A percentile compares a stretch with the other conserved stretches of the same genome.
Conservation (phyloP, 352 stramenopile genomes). For the Globisporangium middletonii region DNA sequence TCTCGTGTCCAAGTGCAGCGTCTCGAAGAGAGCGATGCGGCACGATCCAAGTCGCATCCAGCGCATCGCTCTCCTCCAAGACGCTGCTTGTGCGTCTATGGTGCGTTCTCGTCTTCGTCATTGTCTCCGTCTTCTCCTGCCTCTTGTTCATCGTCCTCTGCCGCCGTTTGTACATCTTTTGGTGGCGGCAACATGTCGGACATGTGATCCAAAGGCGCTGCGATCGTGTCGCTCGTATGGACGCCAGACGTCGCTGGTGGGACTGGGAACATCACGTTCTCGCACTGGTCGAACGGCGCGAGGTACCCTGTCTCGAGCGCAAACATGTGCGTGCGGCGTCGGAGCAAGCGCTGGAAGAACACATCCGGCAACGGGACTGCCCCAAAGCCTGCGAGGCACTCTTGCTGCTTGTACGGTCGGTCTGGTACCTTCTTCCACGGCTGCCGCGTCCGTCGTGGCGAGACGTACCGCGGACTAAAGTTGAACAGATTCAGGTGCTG, state of each 20-base stretch:
- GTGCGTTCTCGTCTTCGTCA: not conserved
- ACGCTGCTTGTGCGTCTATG: no score
- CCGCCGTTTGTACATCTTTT: not conserved
- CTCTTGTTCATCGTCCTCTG: not conserved
- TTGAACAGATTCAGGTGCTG: slow-evolving; percentile 10
- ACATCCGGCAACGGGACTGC: slow-evolving; percentile 22
- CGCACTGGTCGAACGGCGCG: slow-evolving; percentile 13
- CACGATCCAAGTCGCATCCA: no score
- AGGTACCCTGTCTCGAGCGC: slow-evolving; percentile 13
- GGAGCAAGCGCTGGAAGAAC: slow-evolving; percentile 25
- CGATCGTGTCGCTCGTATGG: no score
- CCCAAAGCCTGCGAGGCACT: slow-evolving; percentile 37
- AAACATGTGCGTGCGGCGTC: slow-evolving; percentile 34
- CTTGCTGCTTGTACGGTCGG: slow-evolving; percentile 11
- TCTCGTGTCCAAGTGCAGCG: no score
- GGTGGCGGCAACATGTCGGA: not conserved
- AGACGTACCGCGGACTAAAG: slow-evolving; percentile 7
- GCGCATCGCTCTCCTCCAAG: no score
- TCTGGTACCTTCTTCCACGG: slow-evolving; percentile 7
- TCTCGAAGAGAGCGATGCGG: no score
- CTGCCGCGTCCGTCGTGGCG: slow-evolving; percentile 1
- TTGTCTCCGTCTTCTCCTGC: not conserved
- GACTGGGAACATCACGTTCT: slow-evolving; percentile 6
- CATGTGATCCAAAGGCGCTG: not conserved
- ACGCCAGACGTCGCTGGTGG: not conserved